Evolutionary conservation across 2,329 filamentous ascomycete species (phyloP).

Genomic region (Fusarium beomiforme): DNA sequence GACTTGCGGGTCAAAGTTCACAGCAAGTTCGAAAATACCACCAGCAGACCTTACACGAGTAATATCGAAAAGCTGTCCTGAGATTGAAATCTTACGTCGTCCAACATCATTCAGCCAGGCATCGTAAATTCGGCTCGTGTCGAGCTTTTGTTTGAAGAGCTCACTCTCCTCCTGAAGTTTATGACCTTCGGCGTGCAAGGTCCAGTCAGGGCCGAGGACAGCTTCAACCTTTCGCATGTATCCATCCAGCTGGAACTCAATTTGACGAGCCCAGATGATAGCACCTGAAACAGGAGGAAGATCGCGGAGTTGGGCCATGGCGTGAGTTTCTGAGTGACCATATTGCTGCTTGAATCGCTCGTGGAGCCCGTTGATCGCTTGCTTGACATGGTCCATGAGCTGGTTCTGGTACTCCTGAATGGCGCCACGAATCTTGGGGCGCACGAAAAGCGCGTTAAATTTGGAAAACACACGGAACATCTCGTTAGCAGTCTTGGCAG

Average conservation of each 20-base stretch:
- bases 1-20: slow-evolving; percentile 97
- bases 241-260: slow-evolving; percentile 91
- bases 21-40: slow-evolving; percentile 85
- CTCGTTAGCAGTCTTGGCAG: slow-evolving; percentile 96
- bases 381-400: slow-evolving; percentile 97
- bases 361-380: slow-evolving; percentile 91
- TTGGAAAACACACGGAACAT: slow-evolving; percentile 99
- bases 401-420: slow-evolving; percentile 99
- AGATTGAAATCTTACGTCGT: slow-evolving; percentile 87
- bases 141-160: slow-evolving; percentile 94
- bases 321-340: slow-evolving; percentile 95
- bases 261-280: slow-evolving; percentile 97
- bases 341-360: slow-evolving; percentile 99
- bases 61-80: slow-evolving; percentile 91
- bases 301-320: slow-evolving; percentile 97
- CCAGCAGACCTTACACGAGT: slow-evolving; percentile 88
- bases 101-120: slow-evolving; percentile 94
- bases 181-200: slow-evolving; percentile 91
- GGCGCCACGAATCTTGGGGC: slow-evolving; percentile 98
- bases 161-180: slow-evolving; percentile 92
- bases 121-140: slow-evolving; percentile 93
- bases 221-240: slow-evolving; percentile 99
- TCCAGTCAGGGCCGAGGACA: slow-evolving; percentile 94
- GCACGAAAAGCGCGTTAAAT: slow-evolving; percentile 98
- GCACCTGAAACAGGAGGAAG: slow-evolving; percentile 95